These are phyloP conservation scores for Paraconiothyrium sp. DNA, from an alignment of 2,329 filamentous ascomycete genomes.

Conservation along the genomic window DNA sequence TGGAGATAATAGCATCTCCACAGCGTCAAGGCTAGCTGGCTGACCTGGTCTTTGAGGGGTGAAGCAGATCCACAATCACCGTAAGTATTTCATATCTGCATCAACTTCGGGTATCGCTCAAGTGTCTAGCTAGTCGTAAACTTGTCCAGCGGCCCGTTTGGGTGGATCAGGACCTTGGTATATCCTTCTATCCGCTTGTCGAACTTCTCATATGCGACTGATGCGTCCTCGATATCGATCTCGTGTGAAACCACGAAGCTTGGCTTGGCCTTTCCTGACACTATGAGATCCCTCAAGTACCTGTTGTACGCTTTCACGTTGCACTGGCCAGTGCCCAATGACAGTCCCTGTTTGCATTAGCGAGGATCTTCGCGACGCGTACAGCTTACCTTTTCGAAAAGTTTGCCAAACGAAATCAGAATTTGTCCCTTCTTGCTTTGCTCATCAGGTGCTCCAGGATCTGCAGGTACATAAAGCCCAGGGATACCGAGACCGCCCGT, in stretches of 20 bases:
- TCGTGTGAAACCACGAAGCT: conserved; percentile 74
- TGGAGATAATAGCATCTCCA: neutral
- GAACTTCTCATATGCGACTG: conserved; percentile 71
- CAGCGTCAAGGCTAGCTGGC: neutral
- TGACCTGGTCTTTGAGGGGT: neutral
- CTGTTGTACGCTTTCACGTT: conserved; percentile 75
- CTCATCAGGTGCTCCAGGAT: conserved; percentile 71
- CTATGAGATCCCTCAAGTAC: conserved; percentile 72
- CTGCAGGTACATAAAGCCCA: conserved; percentile 62
- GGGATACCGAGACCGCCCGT: conserved; percentile 71
- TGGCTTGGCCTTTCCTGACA: conserved; percentile 70
- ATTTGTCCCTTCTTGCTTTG: conserved; percentile 71
- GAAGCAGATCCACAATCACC: neutral
- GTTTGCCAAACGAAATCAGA: conserved; percentile 71
- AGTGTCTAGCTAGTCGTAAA: neutral
- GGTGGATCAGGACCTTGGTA: conserved; percentile 74
- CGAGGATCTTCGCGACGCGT: neutral
- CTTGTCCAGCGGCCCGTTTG: conserved; percentile 59
- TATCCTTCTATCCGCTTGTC: conserved; percentile 73
- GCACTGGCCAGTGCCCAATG: conserved; percentile 70
- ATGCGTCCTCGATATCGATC: conserved; percentile 69
- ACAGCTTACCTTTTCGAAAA: conserved; percentile 69
- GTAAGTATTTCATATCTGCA: neutral
- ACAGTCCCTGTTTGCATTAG: conserved; percentile 60
- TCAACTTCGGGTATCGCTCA: neutral